Evolutionary conservation across 2,329 filamentous ascomycete genomes (phyloP).

Genomic region (Alternaria gansuensis): DNA sequence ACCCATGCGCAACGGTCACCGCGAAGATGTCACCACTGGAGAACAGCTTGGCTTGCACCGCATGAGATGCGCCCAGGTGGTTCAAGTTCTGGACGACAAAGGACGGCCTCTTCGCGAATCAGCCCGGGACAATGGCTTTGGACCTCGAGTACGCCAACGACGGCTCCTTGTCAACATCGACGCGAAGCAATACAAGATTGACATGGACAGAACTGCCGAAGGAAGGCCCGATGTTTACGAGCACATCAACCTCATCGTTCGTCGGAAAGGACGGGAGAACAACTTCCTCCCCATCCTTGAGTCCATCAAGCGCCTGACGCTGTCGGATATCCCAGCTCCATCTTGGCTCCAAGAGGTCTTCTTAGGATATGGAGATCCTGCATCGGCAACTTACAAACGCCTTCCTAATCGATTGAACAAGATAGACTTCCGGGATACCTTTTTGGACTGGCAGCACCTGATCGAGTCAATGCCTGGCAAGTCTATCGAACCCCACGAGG

Average conservation of each 20-base stretch:
- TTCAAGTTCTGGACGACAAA: constrained; percentile 86
- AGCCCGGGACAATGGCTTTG: constrained; percentile 70
- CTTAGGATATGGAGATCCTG: constrained; percentile 93
- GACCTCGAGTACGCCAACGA: constrained; percentile 66
- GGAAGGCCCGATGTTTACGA: constrained; percentile 84
- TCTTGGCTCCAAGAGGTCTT: constrained; percentile 97
- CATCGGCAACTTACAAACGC: constrained; percentile 84
- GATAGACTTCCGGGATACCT: constrained; percentile 92
- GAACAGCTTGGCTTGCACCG: constrained; percentile 73
- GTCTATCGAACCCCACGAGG: constrained; percentile 79
- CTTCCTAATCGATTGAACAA: constrained; percentile 78
- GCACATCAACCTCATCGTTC: constrained; percentile 83
- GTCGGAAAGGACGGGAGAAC: constrained; percentile 87
- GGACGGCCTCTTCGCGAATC: constrained; percentile 75
- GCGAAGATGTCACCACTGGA: constrained; percentile 57
- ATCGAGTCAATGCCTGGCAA: constrained; percentile 89
- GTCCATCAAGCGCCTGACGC: constrained; percentile 84
- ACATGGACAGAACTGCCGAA: constrained; percentile 70
- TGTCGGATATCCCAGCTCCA: constrained; percentile 85
- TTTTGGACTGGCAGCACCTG: constrained; percentile 94
- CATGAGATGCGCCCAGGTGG: constrained; percentile 83
- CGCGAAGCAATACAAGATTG: constrained; percentile 76
- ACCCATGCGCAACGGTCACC: constrained; percentile 65
- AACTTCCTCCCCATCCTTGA: constrained; percentile 96
- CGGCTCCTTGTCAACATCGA: constrained; percentile 85